Evolutionary conservation across 2,329 filamentous ascomycete genomes (phyloP).

Genomic region (Diaporthe caulivora): DNA sequence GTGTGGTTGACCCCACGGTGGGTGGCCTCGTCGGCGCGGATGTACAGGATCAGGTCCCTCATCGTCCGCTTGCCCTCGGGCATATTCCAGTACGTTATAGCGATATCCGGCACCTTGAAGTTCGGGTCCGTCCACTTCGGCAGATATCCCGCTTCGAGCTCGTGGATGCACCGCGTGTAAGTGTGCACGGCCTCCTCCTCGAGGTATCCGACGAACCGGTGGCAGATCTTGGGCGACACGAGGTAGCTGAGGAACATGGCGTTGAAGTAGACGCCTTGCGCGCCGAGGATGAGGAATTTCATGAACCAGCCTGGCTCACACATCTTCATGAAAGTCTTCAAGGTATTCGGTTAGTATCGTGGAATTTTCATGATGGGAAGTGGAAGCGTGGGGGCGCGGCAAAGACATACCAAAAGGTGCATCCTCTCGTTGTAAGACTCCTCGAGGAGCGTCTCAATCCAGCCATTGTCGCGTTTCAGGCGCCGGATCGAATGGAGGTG

Average conservation of each 20-base stretch:
- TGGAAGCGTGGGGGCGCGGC: background rate
- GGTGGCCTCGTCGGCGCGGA: constrained; percentile 80
- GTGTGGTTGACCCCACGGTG: constrained; percentile 98
- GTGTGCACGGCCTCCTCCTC: constrained; percentile 98
- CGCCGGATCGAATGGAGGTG: constrained; percentile 87
- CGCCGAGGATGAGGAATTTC: constrained; percentile 90
- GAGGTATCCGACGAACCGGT: constrained; percentile 96
- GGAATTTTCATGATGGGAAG: background rate
- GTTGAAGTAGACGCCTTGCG: constrained; percentile 98
- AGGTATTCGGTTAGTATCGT: background rate
- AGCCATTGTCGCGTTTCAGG: constrained; percentile 94
- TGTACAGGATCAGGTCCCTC: constrained; percentile 88
- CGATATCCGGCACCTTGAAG: constrained; percentile 87
- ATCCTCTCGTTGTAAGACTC: constrained; percentile 95
- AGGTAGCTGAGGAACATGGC: constrained; percentile 91
- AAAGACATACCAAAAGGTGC: constrained; percentile 73
- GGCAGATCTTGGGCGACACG: constrained; percentile 85
- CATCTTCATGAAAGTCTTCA: constrained; percentile 86
- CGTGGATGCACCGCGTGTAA: constrained; percentile 89
- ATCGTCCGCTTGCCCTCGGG: constrained; percentile 85
- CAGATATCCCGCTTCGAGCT: constrained; percentile 86
- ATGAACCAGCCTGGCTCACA: constrained; percentile 83
- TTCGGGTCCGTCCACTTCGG: constrained; percentile 81
- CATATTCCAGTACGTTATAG: constrained; percentile 94
- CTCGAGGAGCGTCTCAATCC: constrained; percentile 93